These are phyloP conservation scores for Carex parvula DNA, from an alignment of 176 grass and related monocot species.

Conservation along the genomic window DNA sequence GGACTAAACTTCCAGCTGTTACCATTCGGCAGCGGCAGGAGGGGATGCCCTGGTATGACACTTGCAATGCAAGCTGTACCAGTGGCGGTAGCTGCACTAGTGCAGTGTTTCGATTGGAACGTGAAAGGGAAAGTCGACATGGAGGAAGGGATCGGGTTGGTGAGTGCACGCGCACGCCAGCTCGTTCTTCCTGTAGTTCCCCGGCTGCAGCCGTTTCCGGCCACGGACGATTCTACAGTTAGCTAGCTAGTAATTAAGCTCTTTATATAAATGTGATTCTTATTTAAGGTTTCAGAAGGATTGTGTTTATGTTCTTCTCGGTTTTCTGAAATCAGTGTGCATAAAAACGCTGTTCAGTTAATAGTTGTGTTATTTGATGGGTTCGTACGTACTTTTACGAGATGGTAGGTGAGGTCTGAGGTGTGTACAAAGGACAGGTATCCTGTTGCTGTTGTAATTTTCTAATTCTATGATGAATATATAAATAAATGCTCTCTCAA, in stretches of 20 bases:
- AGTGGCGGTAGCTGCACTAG: slow-evolving; percentile 39
- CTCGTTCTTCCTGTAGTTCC: slow-evolving; percentile 36
- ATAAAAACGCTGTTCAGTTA: not conserved
- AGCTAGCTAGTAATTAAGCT: not conserved
- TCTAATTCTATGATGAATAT: too few relatives aligned
- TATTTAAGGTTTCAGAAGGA: too few relatives aligned
- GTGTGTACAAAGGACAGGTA: too few relatives aligned
- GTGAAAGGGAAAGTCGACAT: slow-evolving; percentile 38
- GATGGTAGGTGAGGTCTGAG: too few relatives aligned
- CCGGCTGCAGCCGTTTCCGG: slow-evolving; percentile 40
- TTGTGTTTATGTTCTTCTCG: too few relatives aligned
- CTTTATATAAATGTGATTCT: not conserved
- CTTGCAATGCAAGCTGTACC: slow-evolving; percentile 52
- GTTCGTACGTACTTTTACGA: too few relatives aligned
- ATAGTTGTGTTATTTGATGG: too few relatives aligned
- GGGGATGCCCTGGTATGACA: slow-evolving; percentile 59
- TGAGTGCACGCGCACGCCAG: slow-evolving; percentile 30
- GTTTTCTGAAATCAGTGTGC: not conserved
- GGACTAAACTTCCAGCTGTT: slow-evolving; percentile 60
- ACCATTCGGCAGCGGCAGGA: slow-evolving; percentile 66
- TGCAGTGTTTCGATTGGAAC: slow-evolving; percentile 76
- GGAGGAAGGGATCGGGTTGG: slow-evolving; percentile 47
- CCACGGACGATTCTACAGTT: not conserved
- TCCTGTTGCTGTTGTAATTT: too few relatives aligned
- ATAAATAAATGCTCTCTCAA: too few relatives aligned